These are phyloP conservation scores for Acanthamoeba culbertsoni DNA, from an alignment of 208 protist genomes.

Conservation along the genomic window DNA sequence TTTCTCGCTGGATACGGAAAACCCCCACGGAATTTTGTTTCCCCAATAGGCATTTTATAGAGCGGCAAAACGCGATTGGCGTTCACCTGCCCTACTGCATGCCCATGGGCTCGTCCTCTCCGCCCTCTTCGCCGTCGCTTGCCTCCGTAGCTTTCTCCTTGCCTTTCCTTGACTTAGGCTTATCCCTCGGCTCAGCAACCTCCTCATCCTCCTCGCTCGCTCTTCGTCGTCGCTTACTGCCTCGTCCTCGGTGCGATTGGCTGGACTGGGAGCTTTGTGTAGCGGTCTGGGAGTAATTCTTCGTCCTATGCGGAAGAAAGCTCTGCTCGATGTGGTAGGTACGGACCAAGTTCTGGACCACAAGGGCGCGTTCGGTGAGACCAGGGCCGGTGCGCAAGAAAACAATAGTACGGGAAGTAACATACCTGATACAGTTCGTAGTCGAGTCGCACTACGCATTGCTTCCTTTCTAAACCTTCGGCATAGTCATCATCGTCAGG, in stretches of 20 bases:
- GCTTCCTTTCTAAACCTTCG: background rate
- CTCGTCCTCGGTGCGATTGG: background rate
- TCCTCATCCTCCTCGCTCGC: background rate
- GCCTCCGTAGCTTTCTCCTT: background rate
- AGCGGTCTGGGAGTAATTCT: background rate
- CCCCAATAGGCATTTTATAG: no score
- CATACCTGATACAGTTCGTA: slow-evolving; percentile 33
- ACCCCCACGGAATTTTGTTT: no score
- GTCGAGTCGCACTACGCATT: slow-evolving; percentile 22
- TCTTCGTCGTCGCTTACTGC: background rate
- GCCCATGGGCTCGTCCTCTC: background rate
- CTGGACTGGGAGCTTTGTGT: background rate
- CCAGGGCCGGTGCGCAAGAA: background rate
- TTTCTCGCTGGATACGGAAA: no score
- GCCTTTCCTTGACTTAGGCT: background rate
- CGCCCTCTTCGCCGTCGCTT: background rate
- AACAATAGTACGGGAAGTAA: background rate
- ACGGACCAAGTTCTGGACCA: background rate
- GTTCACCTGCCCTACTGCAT: no score
- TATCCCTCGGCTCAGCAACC: background rate
- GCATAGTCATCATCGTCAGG: slow-evolving; percentile 24
- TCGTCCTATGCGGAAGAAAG: slow-evolving; percentile 10
- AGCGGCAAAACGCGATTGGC: no score
- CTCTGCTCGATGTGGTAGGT: slow-evolving; percentile 22
- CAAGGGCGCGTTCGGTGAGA: background rate